A percentile compares a stretch with the other conserved stretches of the same genome.
These are phyloP conservation scores for Pythium sp. DNA, from an alignment of 352 stramenopile genomes.

Conservation along the genomic window DNA sequence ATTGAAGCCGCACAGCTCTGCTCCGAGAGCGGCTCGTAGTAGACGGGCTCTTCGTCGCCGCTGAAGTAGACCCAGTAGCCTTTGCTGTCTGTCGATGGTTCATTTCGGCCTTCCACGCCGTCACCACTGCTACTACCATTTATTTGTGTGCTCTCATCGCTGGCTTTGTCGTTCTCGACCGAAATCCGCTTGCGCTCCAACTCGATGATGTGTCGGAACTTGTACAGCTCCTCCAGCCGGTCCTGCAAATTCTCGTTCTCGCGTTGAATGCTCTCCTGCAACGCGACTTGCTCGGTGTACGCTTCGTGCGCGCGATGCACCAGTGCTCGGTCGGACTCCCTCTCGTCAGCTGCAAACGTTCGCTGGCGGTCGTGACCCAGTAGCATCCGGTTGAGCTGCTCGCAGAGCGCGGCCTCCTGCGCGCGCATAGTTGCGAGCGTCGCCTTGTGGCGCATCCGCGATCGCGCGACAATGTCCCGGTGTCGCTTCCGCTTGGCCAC, in stretches of 20 bases:
- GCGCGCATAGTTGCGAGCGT: slow-evolving; percentile 25
- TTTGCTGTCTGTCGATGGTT: slow-evolving; percentile 2
- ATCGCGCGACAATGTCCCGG: slow-evolving; percentile 36
- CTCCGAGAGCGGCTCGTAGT: slow-evolving; percentile 30
- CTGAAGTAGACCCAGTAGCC: slow-evolving; percentile 37
- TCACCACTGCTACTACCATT: background rate
- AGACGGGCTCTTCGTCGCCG: slow-evolving; percentile 32
- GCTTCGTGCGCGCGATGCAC: slow-evolving; percentile 20
- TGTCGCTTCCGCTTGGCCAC: slow-evolving; percentile 27
- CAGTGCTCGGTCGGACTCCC: background rate
- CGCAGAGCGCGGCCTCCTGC: slow-evolving; percentile 24
- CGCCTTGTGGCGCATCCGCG: slow-evolving; percentile 27
- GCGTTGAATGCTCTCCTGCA: slow-evolving; percentile 29
- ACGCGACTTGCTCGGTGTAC: slow-evolving; percentile 28
- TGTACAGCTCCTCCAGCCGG: slow-evolving; percentile 32
- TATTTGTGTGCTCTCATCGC: background rate
- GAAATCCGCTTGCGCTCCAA: slow-evolving; percentile 6
- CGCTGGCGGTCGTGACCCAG: slow-evolving; percentile 11
- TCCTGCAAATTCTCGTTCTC: slow-evolving; percentile 38
- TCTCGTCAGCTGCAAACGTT: slow-evolving; percentile 1
- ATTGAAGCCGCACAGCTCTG: slow-evolving; percentile 27
- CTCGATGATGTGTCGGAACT: slow-evolving; percentile 28
- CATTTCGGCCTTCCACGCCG: background rate
- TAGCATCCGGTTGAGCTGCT: slow-evolving; percentile 27
- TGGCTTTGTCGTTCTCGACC: background rate